Conservation (phyloP, 257 asterid species). For the Misopates orontium region DNA sequence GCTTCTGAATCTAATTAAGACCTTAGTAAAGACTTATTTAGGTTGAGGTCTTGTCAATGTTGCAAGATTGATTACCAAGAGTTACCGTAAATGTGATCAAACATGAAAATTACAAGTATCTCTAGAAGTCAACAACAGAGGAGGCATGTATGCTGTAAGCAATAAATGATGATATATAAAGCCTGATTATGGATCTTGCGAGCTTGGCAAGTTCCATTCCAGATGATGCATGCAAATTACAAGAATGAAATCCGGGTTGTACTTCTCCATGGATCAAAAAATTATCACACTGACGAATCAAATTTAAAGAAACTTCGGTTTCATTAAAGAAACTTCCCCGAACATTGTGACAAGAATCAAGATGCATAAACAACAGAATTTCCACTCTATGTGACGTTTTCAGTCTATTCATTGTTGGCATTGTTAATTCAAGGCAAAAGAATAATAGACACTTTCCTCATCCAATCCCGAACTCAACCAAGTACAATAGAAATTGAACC, state of each 20-base stretch:
- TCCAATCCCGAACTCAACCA: background rate
- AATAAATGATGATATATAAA: background rate
- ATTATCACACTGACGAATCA: background rate
- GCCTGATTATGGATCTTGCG: background rate
- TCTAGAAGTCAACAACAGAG: background rate
- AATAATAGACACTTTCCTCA: background rate
- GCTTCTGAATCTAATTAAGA: background rate
- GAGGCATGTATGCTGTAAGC: slow-evolving; percentile 7
- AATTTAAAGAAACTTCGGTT: background rate
- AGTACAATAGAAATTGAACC: background rate
- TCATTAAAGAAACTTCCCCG: background rate
- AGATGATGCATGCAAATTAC: background rate
- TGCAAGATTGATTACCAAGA: background rate
- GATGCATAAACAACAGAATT: too few species aligned
- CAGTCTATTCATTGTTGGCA: background rate
- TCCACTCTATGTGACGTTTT: too few species aligned
- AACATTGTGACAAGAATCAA: background rate
- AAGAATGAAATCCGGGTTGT: background rate
- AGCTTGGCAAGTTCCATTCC: background rate
- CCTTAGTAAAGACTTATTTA: background rate
- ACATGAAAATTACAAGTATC: background rate
- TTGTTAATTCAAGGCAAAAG: background rate
- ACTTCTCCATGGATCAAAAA: background rate
- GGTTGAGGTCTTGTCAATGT: background rate
- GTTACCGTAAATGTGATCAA: background rate